Evolutionary conservation across 768 basidiomycete genomes (phyloP), one percentile per base, ranked within the genome.

Genomic region (Auricularia cornea): DNA sequence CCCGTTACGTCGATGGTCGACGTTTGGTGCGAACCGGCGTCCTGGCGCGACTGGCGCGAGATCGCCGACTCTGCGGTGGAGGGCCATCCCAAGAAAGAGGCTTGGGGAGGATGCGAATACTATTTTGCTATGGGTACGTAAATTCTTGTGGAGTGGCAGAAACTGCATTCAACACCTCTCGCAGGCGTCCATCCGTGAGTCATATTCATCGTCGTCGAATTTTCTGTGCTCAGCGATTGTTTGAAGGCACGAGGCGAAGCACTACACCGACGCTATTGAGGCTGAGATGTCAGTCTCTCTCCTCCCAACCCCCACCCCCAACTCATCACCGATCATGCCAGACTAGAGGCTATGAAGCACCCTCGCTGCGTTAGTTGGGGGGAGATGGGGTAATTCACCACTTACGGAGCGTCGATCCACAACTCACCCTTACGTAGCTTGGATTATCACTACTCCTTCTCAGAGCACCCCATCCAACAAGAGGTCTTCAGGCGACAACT

Each of bases 11-110:
- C 85, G 4, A 79, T 94, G 61, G 84, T 94, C 5, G 92, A 94
- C 67, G 92, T 94, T 2, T 94, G 90, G 88, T 94, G 92, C 67
- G 92, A 93, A 69, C 88, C 88, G 0, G 88, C 91, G 0, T 84
- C 90, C 16, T 76, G 76, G 64, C 75, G 66, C 35, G 64, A 61
- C 1, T 92, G 90, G 90, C 82, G 77, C 67, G 87, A 87, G 65
- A 77, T 90, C 52, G 91, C 91, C 1, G 87, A 91, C 72, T 84
- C 86, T 1, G 88, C 89, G 2, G 31, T 86, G 63, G 79, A 76
- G 0, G 71, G 73, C 32, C 77, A 82, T 61, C 81, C 82, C 59
- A 74, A 84, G 65, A 68, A 70, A 35, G 69, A 70, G 1, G 77
- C 78, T 51, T 92, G 90, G 91, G 82, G 79, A 26, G 87, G 84